phyloP scores from a whole-genome alignment of 2,329 filamentous ascomycete species.

The Elsinoe arachidis region DNA sequence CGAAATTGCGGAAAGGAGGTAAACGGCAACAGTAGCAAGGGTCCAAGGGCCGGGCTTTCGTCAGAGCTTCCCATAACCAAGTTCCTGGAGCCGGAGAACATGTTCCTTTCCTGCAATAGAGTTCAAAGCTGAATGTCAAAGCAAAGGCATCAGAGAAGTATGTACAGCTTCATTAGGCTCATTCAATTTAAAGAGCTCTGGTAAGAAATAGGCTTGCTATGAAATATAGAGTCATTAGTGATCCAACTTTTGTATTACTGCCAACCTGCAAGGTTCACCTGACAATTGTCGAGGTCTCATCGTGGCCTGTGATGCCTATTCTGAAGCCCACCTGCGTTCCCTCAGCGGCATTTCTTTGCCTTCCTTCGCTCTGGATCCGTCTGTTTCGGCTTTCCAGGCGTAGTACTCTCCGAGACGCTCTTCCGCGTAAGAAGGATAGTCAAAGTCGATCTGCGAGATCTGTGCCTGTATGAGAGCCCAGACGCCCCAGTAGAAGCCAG shows the following conservation, averaged over 20 bases:
- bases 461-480: constrained; percentile 92
- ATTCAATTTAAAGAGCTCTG: neutral
- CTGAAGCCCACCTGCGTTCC: constrained; percentile 65
- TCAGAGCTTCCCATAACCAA: neutral
- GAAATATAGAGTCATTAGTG: neutral
- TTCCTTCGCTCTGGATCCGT: constrained; percentile 49
- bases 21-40: neutral
- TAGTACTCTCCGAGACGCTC: constrained; percentile 81
- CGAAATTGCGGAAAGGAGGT: too few species aligned
- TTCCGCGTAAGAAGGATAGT: constrained; percentile 89
- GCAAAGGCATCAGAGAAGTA: too few species aligned
- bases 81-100: neutral
- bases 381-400: constrained; percentile 72
- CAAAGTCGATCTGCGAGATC: constrained; percentile 93
- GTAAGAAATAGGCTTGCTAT: neutral
- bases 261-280: neutral
- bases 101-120: neutral
- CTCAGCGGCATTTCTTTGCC: constrained; percentile 59
- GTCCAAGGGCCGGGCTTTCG: neutral
- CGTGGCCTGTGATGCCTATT: neutral
- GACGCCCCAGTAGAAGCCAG: constrained; percentile 85
- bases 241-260: constrained; percentile 3
- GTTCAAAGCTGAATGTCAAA: neutral
- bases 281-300: too few species aligned
- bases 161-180: neutral